Evolutionary conservation across 1,139 yeast genomes (phyloP).

Genomic region (Kurtzmaniella quercitrusa): DNA sequence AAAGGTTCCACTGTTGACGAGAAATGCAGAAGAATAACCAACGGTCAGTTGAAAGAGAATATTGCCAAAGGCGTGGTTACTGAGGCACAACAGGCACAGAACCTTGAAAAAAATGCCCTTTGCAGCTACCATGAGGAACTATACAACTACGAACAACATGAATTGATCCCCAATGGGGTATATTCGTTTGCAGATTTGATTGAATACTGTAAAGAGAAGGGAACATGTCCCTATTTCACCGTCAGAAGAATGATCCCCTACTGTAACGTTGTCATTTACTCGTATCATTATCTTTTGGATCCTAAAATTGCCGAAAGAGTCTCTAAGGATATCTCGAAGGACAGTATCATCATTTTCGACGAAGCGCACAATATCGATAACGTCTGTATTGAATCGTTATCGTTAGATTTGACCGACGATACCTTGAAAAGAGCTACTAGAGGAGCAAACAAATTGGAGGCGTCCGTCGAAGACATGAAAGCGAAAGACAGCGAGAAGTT

Average conservation of each 20-base stretch:
- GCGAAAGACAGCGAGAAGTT: slow-evolving; percentile 76
- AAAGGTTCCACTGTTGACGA: slow-evolving; percentile 96
- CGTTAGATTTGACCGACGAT: slow-evolving; percentile 64
- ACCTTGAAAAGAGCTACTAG: slow-evolving; percentile 41
- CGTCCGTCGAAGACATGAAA: slow-evolving; percentile 78
- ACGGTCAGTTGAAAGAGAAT: slow-evolving; percentile 75
- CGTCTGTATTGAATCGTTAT: slow-evolving; percentile 93
- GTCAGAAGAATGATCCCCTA: slow-evolving; percentile 97
- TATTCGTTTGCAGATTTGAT: slow-evolving; percentile 85
- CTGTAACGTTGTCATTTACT: slow-evolving; percentile 91
- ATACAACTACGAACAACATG: slow-evolving; percentile 80
- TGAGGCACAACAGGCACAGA: slow-evolving; percentile 43
- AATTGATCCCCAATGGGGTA: slow-evolving; percentile 87
- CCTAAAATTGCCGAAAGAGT: slow-evolving; percentile 97
- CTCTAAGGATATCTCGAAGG: slow-evolving; percentile 86
- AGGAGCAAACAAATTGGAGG: slow-evolving; percentile 76
- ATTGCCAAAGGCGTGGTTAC: slow-evolving; percentile 56
- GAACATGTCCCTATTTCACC: slow-evolving; percentile 93
- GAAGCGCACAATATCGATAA: slow-evolving; percentile 98
- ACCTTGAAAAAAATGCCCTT: slow-evolving; percentile 25
- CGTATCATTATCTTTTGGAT: slow-evolving; percentile 91
- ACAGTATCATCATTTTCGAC: slow-evolving; percentile 90
- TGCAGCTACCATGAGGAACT: slow-evolving; percentile 91
- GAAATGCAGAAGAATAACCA: slow-evolving; percentile 89
- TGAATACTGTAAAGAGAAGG: slow-evolving; percentile 69